These are phyloP conservation scores for Beauveria pseudobassiana DNA, from an alignment of 2,329 filamentous ascomycete species.

Conservation along the genomic window DNA sequence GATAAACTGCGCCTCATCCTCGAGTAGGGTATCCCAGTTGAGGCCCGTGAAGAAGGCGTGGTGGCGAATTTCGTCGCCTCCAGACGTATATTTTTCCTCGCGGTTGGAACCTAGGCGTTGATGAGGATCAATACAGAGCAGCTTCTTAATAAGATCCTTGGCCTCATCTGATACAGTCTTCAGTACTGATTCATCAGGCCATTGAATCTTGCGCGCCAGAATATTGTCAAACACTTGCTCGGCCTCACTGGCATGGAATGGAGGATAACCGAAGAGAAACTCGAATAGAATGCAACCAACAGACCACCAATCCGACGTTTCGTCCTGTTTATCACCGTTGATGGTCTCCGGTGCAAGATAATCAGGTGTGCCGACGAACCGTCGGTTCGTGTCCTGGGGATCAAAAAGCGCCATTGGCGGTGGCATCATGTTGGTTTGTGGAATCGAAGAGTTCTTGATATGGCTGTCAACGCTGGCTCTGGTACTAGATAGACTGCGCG, in stretches of 20 bases:
- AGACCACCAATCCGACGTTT: slow-evolving; percentile 99
- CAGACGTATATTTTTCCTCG: slow-evolving; percentile 72
- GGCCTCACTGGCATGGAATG: slow-evolving; percentile 83
- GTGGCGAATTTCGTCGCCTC: slow-evolving; percentile 82
- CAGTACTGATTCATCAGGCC: slow-evolving; percentile 77
- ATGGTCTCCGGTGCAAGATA: slow-evolving; percentile 97
- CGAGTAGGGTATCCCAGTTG: slow-evolving; percentile 84
- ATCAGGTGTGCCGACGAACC: slow-evolving; percentile 94
- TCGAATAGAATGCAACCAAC: slow-evolving; percentile 98
- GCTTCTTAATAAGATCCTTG: slow-evolving; percentile 87
- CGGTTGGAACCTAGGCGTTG: slow-evolving; percentile 79
- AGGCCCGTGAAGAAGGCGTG: slow-evolving; percentile 85
- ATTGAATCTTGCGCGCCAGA: slow-evolving; percentile 78
- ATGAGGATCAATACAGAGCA: slow-evolving; percentile 77
- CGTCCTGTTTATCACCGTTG: slow-evolving; percentile 88
- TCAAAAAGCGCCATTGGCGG: slow-evolving; percentile 94
- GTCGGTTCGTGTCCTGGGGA: slow-evolving; percentile 83
- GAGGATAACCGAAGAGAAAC: slow-evolving; percentile 86
- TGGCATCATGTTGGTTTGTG: slow-evolving; percentile 64
- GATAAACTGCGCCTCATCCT: slow-evolving; percentile 93
- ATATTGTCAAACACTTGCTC: slow-evolving; percentile 98
- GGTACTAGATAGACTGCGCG: slow-evolving; percentile 30
- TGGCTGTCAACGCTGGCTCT: slow-evolving; percentile 28
- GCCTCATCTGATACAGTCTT: slow-evolving; percentile 72
- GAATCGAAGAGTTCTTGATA: slow-evolving; percentile 23